phyloP scores from a whole-genome alignment of 352 stramenopile genomes.

The Paralagenidium karlingii region DNA sequence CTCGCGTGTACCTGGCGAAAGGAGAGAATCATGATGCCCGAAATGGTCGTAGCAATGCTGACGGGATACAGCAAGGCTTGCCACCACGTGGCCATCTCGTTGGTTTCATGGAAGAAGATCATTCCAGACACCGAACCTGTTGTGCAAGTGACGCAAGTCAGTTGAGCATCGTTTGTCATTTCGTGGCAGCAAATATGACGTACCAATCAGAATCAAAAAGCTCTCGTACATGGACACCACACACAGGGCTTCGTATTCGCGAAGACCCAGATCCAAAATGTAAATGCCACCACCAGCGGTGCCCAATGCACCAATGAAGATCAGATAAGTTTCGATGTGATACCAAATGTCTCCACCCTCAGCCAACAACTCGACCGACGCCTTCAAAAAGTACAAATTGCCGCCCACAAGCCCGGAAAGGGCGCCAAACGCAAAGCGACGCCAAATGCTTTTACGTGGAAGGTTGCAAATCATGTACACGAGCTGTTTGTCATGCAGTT shows the following conservation, averaged over 20 bases:
- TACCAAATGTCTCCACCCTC: constrained; percentile 61
- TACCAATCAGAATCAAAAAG: constrained; percentile 76
- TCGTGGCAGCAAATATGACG: too few species aligned
- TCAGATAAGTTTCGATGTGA: constrained; percentile 56
- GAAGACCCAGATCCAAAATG: constrained; percentile 55
- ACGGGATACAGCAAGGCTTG: constrained; percentile 60
- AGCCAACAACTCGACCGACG: constrained; percentile 63
- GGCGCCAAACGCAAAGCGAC: constrained; percentile 70
- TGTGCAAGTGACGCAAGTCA: neutral
- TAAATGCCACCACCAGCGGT: constrained; percentile 69
- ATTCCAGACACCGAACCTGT: constrained; percentile 74
- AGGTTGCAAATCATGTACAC: constrained; percentile 58
- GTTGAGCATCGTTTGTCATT: neutral
- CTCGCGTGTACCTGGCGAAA: too few species aligned
- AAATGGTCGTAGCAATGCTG: constrained; percentile 67
- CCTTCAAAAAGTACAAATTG: constrained; percentile 79
- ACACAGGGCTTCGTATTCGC: constrained; percentile 80
- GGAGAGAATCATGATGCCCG: constrained; percentile 69
- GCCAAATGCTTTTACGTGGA: constrained; percentile 47
- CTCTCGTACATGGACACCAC: constrained; percentile 77
- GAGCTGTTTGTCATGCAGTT: constrained; percentile 20
- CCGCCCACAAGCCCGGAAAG: constrained; percentile 69
- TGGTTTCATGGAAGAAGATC: constrained; percentile 82
- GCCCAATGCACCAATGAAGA: constrained; percentile 46
- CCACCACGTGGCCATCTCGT: constrained; percentile 74